phyloP scores from a whole-genome alignment of 2,329 filamentous ascomycete genomes.

The Myriangium duriaei region DNA sequence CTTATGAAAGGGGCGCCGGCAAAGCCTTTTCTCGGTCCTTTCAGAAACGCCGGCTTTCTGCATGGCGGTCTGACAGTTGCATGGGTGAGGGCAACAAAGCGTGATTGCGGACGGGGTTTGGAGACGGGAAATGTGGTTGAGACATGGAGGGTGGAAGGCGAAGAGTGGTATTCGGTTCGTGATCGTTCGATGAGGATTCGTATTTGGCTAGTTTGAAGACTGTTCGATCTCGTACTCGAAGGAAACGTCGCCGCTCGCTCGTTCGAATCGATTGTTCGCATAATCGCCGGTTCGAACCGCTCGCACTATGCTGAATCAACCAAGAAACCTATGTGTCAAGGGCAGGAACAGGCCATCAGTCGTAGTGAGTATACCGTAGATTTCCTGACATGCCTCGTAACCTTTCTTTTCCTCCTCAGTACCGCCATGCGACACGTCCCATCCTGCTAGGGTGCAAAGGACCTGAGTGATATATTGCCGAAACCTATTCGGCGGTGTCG shows the following conservation, averaged over 20 bases:
- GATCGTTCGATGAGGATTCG: too few relatives aligned
- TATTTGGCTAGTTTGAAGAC: neutral
- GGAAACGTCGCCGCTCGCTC: neutral
- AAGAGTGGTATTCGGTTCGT: too few relatives aligned
- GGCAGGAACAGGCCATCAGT: too few relatives aligned
- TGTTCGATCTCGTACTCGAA: neutral
- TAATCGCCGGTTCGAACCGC: constrained; percentile 2
- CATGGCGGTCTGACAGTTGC: too few relatives aligned
- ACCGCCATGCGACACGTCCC: neutral
- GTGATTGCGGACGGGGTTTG: too few relatives aligned
- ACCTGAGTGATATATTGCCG: neutral
- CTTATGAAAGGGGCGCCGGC: too few relatives aligned
- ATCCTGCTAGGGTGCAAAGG: neutral
- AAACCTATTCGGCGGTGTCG: constrained; percentile 70
- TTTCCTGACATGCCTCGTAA: neutral
- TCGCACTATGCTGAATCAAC: constrained; percentile 9
- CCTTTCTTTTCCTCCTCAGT: neutral
- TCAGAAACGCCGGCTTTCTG: too few relatives aligned
- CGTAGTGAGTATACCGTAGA: neutral
- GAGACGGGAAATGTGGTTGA: too few relatives aligned
- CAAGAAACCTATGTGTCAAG: neutral
- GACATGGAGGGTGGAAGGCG: too few relatives aligned
- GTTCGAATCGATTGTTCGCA: neutral
- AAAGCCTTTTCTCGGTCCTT: too few relatives aligned
- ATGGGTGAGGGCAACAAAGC: too few relatives aligned